A percentile compares a stretch with the other conserved stretches of the same genome.
These are phyloP conservation scores for Liriodendron chinense DNA, from an alignment of 164 flowering plant species.

Conservation along the genomic window DNA sequence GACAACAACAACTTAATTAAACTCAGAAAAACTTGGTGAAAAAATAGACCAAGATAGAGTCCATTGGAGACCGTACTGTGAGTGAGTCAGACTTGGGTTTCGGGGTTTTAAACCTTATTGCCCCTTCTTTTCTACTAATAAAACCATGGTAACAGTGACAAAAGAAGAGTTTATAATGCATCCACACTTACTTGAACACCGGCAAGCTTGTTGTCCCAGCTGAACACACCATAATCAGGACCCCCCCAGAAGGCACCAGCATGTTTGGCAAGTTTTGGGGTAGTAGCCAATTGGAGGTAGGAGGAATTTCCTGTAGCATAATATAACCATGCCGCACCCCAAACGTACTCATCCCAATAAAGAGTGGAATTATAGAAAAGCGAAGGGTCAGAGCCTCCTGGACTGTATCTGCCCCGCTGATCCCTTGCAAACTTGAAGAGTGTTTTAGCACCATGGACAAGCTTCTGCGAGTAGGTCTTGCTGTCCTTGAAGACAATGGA, in stretches of 20 bases:
- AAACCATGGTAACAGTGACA: background rate
- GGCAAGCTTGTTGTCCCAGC: conserved; percentile 97
- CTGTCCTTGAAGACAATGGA: conserved; percentile 96
- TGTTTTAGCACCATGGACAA: conserved; percentile 87
- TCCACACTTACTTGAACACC: conserved; percentile 76
- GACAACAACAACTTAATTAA: too few relatives aligned
- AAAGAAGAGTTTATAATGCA: background rate
- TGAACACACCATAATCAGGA: conserved; percentile 83
- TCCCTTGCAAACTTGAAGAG: conserved; percentile 73
- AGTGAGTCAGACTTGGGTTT: too few relatives aligned
- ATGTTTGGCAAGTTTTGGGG: conserved; percentile 68
- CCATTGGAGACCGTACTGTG: too few relatives aligned
- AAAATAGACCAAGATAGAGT: too few relatives aligned
- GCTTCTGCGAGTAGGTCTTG: conserved; percentile 88
- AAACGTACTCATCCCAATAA: conserved; percentile 91
- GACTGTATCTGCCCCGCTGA: conserved; percentile 81
- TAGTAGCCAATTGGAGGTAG: conserved; percentile 77
- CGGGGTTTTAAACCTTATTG: too few relatives aligned
- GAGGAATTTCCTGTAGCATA: conserved; percentile 89
- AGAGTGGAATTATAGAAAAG: conserved; percentile 76
- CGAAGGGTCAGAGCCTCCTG: conserved; percentile 50
- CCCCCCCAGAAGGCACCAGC: conserved; percentile 99
- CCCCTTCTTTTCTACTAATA: too few relatives aligned
- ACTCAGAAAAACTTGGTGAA: too few relatives aligned
- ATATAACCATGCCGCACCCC: conserved; percentile 97